A percentile compares a stretch with the other conserved stretches of the same genome.
Evolutionary conservation across 805 yeast genomes (phyloP).

Genomic region (Kuraishia capsulata): DNA sequence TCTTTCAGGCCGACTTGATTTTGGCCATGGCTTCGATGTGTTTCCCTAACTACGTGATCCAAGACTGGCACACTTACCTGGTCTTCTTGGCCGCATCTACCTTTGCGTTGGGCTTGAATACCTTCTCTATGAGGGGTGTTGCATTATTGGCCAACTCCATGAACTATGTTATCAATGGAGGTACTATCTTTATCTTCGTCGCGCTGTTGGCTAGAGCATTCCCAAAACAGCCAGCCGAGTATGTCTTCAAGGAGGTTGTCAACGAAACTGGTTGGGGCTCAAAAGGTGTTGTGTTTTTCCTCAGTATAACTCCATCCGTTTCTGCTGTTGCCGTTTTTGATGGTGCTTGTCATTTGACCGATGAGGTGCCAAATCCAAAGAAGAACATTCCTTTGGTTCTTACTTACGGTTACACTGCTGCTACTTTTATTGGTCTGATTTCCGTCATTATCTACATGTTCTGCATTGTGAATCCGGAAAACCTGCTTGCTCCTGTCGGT

Average conservation of each 20-base stretch:
- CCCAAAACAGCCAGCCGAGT: slow-evolving; percentile 25
- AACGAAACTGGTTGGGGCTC: slow-evolving; percentile 41
- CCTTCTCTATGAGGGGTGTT: neutral
- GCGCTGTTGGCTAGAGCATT: slow-evolving; percentile 10
- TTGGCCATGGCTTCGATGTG: neutral
- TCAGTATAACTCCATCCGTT: slow-evolving; percentile 35
- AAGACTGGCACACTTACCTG: slow-evolving; percentile 16
- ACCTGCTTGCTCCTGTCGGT: neutral
- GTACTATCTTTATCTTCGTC: slow-evolving; percentile 14
- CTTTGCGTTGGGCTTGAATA: neutral
- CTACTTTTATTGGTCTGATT: slow-evolving; percentile 41
- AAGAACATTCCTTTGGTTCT: slow-evolving; percentile 36
- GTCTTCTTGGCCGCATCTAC: slow-evolving; percentile 12
- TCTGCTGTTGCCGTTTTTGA: slow-evolving; percentile 20
- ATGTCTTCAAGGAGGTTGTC: slow-evolving; percentile 37
- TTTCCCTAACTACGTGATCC: neutral
- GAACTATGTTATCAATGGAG: slow-evolving; percentile 10
- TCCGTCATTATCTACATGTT: slow-evolving; percentile 37
- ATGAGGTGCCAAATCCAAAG: slow-evolving; percentile 19
- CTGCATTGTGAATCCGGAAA: slow-evolving; percentile 21
- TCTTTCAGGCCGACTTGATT: neutral
- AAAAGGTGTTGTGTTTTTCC: slow-evolving; percentile 47
- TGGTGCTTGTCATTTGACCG: slow-evolving; percentile 23
- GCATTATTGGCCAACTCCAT: neutral
- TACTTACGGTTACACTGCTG: slow-evolving; percentile 38